Evolutionary conservation across 192 early-diverging fungal species (phyloP).

Genomic region (Gaertneriomyces semiglobifer): DNA sequence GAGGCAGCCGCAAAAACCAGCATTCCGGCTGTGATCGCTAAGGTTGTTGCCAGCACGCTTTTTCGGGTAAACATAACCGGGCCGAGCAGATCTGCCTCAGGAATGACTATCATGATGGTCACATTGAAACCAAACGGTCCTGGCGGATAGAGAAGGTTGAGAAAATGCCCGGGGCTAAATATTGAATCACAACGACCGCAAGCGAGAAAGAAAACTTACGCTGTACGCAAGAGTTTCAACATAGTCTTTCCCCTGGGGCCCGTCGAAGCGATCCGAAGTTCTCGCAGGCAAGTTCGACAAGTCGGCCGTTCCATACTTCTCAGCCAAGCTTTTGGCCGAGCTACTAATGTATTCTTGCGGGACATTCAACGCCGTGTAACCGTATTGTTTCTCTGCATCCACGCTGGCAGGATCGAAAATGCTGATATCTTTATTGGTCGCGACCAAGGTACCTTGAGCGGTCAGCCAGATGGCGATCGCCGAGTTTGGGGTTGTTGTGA

Average conservation of each 20-base stretch:
- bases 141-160: background rate
- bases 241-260: background rate
- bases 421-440: constrained; percentile 7
- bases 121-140: constrained; percentile 14
- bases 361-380: constrained; percentile 3
- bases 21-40: constrained; percentile 9
- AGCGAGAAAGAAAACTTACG: background rate
- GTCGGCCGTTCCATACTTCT: background rate
- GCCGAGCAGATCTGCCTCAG: constrained; percentile 16
- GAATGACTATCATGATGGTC: constrained; percentile 18
- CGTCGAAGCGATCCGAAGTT: constrained; percentile 5
- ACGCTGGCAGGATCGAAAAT: constrained; percentile 9
- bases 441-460: background rate
- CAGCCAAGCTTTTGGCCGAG: constrained; percentile 4
- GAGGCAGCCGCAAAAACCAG: constrained; percentile 4
- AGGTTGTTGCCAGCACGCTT: background rate
- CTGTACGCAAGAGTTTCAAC: constrained; percentile 3
- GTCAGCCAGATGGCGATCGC: constrained; percentile 15
- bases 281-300: background rate
- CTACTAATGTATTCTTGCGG: background rate
- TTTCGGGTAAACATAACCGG: background rate
- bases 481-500: constrained; percentile 9
- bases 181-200: too few relatives aligned
- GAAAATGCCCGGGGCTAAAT: too few relatives aligned
- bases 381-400: background rate